Conservation (phyloP, 2,329 filamentous ascomycete genomes). For the Lasiodiplodia hormozganensis region DNA sequence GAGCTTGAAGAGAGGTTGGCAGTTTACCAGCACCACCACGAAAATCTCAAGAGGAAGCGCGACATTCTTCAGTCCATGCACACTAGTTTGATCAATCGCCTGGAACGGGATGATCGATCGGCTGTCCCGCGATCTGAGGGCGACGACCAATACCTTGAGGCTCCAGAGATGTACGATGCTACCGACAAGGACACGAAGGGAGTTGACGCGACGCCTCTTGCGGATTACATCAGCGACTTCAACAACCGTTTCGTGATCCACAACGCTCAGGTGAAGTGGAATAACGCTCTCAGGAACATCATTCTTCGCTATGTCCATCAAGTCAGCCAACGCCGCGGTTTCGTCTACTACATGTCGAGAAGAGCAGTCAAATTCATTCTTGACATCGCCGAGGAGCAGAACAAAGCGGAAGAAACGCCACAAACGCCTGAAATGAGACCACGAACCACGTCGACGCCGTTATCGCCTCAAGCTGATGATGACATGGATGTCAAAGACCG, state of each 20-base stretch:
- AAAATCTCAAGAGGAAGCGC: constrained; percentile 64
- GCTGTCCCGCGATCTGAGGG: constrained; percentile 47
- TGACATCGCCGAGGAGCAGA: constrained; percentile 95
- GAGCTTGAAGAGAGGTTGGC: constrained; percentile 63
- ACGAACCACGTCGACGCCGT: constrained; percentile 30
- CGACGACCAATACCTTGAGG: constrained; percentile 55
- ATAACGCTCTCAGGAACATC: constrained; percentile 93
- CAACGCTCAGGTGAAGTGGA: constrained; percentile 98
- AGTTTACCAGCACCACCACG: constrained; percentile 62
- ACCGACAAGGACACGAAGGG: constrained; percentile 55
- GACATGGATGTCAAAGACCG: constrained; percentile 78
- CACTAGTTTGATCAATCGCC: constrained; percentile 61
- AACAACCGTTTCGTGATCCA: constrained; percentile 98
- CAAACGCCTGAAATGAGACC: constrained; percentile 35
- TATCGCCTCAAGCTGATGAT: constrained; percentile 61
- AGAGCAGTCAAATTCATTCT: constrained; percentile 97
- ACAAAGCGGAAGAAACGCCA: constrained; percentile 67
- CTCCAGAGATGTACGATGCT: constrained; percentile 61
- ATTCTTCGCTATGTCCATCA: constrained; percentile 97
- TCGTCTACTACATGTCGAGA: constrained; percentile 96
- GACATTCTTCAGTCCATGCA: constrained; percentile 66
- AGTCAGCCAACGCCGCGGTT: constrained; percentile 92
- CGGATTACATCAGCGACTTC: constrained; percentile 92
- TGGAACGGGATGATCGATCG: constrained; percentile 64
- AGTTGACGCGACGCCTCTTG: constrained; percentile 71